Conservation (phyloP, 1,139 yeast species). For the Geotrichum australiense region DNA sequence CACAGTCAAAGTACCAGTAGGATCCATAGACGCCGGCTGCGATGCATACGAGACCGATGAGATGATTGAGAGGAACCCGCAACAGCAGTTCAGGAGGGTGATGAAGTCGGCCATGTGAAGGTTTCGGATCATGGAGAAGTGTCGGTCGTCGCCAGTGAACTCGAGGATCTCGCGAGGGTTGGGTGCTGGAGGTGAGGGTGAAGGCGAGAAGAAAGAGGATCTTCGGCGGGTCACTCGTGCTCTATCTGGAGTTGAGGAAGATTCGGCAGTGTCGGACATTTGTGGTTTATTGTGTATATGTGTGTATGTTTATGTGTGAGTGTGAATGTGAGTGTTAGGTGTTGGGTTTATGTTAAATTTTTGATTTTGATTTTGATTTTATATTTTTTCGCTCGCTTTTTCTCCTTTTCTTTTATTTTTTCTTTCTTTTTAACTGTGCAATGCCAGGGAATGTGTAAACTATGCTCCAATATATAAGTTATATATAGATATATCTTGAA, state of each 20-base stretch:
- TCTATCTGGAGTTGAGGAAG: neutral
- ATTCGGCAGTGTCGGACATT: neutral
- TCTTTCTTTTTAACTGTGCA: no score
- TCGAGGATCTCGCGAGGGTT: slow-evolving; percentile 66
- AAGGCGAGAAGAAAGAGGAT: slow-evolving; percentile 33
- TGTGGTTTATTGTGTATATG: no score
- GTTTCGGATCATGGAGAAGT: slow-evolving; percentile 36
- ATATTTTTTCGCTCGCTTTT: no score
- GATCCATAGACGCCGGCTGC: slow-evolving; percentile 16
- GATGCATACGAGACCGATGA: slow-evolving; percentile 67
- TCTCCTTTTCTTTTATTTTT: no score
- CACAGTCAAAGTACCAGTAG: slow-evolving; percentile 11
- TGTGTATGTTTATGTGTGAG: no score
- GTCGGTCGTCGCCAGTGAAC: slow-evolving; percentile 73
- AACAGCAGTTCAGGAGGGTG: slow-evolving; percentile 71
- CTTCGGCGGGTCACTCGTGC: slow-evolving; percentile 21
- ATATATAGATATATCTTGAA: no score
- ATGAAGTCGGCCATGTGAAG: slow-evolving; percentile 94
- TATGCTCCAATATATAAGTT: no score
- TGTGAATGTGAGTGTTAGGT: no score
- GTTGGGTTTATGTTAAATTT: no score
- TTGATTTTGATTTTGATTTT: no score
- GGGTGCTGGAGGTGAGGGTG: slow-evolving; percentile 33
- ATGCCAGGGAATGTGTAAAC: no score
- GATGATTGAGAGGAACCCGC: slow-evolving; percentile 82